phyloP scores from a whole-genome alignment of 495 filamentous ascomycete species.

The Xylaria acuta region DNA sequence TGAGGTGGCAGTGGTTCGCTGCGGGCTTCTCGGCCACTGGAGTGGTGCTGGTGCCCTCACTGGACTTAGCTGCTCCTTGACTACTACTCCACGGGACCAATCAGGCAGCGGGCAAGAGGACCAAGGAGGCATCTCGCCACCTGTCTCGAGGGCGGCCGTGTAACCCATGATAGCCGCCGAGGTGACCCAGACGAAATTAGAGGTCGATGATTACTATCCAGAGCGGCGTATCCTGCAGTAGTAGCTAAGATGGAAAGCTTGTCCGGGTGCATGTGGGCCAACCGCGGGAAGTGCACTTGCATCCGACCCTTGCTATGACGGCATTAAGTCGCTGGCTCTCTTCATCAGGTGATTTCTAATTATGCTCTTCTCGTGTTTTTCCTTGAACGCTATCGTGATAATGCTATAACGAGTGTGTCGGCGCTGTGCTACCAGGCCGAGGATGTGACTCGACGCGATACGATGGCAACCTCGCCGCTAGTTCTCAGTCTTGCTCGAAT shows the following conservation, averaged over 20 bases:
- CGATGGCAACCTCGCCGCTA: not conserved
- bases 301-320: slow-evolving; percentile 40
- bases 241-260: slow-evolving; percentile 30
- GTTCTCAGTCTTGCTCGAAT: not conserved
- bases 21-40: slow-evolving; percentile 19
- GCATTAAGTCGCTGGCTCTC: slow-evolving; percentile 35
- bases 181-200: slow-evolving; percentile 18
- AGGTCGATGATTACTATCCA: slow-evolving; percentile 23
- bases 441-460: not conserved
- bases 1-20: slow-evolving; percentile 20
- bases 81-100: slow-evolving; percentile 23
- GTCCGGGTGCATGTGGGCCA: slow-evolving; percentile 30
- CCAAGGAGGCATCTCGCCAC: slow-evolving; percentile 8
- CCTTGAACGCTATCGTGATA: not conserved
- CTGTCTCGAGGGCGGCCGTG: slow-evolving; percentile 3
- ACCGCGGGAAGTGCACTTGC: slow-evolving; percentile 40
- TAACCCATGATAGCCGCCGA: slow-evolving; percentile 20
- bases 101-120: slow-evolving; percentile 10
- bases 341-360: slow-evolving; percentile 37
- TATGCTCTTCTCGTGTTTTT: not conserved
- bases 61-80: slow-evolving; percentile 24
- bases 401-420: not conserved
- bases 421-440: not conserved
- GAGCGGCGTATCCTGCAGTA: slow-evolving; percentile 20
- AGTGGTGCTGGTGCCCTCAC: slow-evolving; percentile 20